phyloP scores from a whole-genome alignment of 2,329 filamentous ascomycete genomes.

The Hyphodiscus sp. region DNA sequence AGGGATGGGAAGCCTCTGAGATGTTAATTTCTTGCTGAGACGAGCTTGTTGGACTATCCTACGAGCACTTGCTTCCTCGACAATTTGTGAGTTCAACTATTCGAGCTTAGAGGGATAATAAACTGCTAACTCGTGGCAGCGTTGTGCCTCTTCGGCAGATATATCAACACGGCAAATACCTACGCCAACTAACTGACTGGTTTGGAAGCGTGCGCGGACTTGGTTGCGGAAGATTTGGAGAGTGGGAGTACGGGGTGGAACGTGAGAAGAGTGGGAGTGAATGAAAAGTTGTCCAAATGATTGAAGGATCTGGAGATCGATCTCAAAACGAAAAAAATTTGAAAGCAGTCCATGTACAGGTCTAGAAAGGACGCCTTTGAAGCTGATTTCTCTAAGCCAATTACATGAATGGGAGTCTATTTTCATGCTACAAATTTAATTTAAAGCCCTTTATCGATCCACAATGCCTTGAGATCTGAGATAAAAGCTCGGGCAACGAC shows the following conservation, averaged over 20 bases:
- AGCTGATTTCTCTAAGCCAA: too few relatives aligned
- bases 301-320: not conserved
- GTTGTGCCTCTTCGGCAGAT: not conserved
- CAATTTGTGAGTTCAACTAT: not conserved
- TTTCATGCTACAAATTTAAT: not conserved
- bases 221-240: not conserved
- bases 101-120: too few relatives aligned
- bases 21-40: not conserved
- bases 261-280: not conserved
- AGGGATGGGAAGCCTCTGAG: not conserved
- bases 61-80: not conserved
- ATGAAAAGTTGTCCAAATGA: not conserved
- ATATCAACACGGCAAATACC: not conserved
- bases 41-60: not conserved
- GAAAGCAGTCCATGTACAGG: too few relatives aligned
- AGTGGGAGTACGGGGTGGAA: not conserved
- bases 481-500: slow-evolving; percentile 20
- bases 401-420: not conserved
- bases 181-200: not conserved
- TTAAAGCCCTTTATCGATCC: not conserved
- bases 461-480: slow-evolving; percentile 12
- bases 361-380: too few relatives aligned
- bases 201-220: not conserved
- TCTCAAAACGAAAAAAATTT: too few relatives aligned
- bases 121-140: too few relatives aligned